A percentile compares a stretch with the other conserved stretches of the same genome.
phyloP scores from a whole-genome alignment of 805 yeast species.

The Kodamaea lidongshanica region DNA sequence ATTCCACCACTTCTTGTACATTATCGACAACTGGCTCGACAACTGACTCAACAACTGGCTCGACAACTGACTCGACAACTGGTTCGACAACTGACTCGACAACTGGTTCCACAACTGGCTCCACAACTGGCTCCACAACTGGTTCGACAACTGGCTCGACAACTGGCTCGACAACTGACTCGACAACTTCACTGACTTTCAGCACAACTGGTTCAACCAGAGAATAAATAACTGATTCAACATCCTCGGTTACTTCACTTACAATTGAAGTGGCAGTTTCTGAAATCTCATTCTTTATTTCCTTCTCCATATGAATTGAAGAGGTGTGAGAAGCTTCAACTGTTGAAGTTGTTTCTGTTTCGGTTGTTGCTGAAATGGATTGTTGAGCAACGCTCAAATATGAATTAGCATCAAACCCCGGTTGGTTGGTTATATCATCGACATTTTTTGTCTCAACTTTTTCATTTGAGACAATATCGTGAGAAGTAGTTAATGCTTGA shows the following conservation, averaged over 20 bases:
- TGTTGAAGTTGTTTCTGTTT: too few species aligned
- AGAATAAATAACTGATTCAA: slow-evolving; percentile 7
- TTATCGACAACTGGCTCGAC: not conserved
- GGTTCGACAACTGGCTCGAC: slow-evolving; percentile 6
- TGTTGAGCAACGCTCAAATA: too few species aligned
- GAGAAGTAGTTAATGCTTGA: slow-evolving; percentile 5
- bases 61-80: not conserved
- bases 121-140: slow-evolving; percentile 2
- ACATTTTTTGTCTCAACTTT: slow-evolving; percentile 17
- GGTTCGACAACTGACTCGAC: not conserved
- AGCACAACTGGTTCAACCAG: slow-evolving; percentile 2
- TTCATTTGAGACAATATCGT: slow-evolving; percentile 7
- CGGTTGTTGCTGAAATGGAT: too few species aligned
- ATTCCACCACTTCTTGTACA: slow-evolving; percentile 2
- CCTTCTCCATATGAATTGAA: too few species aligned
- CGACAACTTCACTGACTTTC: slow-evolving; percentile 1
- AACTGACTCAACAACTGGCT: slow-evolving; percentile 2
- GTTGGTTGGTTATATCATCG: slow-evolving; percentile 11
- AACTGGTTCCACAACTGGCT: slow-evolving; percentile 2
- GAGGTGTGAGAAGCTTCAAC: too few species aligned
- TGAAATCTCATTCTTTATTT: slow-evolving; percentile 1
- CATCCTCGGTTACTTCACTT: slow-evolving; percentile 4
- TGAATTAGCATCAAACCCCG: slow-evolving; percentile 12
- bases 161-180: slow-evolving; percentile 5
- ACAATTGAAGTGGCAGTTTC: slow-evolving; percentile 3